A percentile compares a stretch with the other conserved stretches of the same genome.
Conservation (phyloP, 2,329 filamentous ascomycete genomes). For the Torrubiellomyces zombiae region DNA sequence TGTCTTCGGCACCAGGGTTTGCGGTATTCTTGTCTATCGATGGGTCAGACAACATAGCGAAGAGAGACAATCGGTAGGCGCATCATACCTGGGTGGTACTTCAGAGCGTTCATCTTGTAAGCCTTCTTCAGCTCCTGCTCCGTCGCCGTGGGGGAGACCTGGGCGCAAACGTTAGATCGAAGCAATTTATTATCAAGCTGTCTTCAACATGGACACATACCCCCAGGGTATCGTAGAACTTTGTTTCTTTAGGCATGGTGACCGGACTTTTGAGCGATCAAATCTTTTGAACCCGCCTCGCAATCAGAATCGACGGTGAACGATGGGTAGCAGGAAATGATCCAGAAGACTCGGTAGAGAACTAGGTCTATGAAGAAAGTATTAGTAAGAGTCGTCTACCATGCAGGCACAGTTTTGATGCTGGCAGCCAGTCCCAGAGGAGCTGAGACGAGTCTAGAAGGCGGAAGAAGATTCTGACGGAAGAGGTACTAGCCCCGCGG, state of each 20-base stretch:
- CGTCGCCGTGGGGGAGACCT: slow-evolving; percentile 65
- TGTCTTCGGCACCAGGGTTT: slow-evolving; percentile 84
- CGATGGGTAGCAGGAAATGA: no score
- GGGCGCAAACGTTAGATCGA: slow-evolving; percentile 8
- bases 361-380: no score
- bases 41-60: neutral
- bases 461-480: no score
- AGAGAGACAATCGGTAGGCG: no score
- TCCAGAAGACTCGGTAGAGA: no score
- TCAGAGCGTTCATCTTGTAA: slow-evolving; percentile 70
- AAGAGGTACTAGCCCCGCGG: no score
- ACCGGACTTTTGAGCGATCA: no score
- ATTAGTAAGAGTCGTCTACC: no score
- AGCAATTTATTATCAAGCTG: neutral
- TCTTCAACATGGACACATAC: slow-evolving; percentile 30
- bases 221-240: slow-evolving; percentile 63
- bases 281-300: no score
- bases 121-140: slow-evolving; percentile 83
- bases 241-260: slow-evolving; percentile 65
- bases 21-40: slow-evolving; percentile 79
- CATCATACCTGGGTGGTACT: slow-evolving; percentile 66
- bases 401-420: no score
- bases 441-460: no score
- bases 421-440: no score
- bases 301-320: slow-evolving; percentile 3